Base-by-base conservation (phyloP, 83 land plant genomes). In the Thuja plicata region DNA sequence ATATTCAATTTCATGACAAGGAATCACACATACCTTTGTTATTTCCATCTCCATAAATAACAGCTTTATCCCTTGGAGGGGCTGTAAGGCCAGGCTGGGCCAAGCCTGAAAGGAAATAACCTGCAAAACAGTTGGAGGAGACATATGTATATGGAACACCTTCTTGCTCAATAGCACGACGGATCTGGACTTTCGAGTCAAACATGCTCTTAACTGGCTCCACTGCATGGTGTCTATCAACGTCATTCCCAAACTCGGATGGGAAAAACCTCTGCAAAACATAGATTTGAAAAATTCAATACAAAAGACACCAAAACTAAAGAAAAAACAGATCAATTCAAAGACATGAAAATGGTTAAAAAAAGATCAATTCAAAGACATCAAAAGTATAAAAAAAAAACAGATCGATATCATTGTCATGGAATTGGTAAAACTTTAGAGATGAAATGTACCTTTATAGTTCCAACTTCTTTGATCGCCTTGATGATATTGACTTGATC, bases 101-200 rank as follows among this genome's bases (percentile, higher is more conserved):
- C 1, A 96, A 92, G 12, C 91, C 89, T 35, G 94, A 90, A 78
- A 96, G 55, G 93, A 62, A 91, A 86, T 92, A 92, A 71, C 92
- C 92, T 86, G 89, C 94, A 73, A 92, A 93, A n/a, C 87, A 92
- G 77, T 94, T 91, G 92, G 92, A 88, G 50, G 87, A 92, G 8
- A 96, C 88, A 54, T 89, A 95, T 16, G 98, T 96, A 81, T 95
- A 85, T 7, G 97, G 96, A 83, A 96, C 94, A n/a, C 92, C 94
- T 90, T 88, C 95, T 27, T 85, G 86, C 88, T 95, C 97, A 7
- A 95, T 90, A 11, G 88, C 85, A 11, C 94, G 91, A 12, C 98
- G 88, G 66, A 96, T 87, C 71, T 92, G 93, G 74, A 90, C 83
- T 88, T 93, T 95, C 40, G 74, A 79, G 5, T 87, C 84, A 91